phyloP scores from a whole-genome alignment of 331 rosid genomes.

The Telfairia occidentalis region DNA sequence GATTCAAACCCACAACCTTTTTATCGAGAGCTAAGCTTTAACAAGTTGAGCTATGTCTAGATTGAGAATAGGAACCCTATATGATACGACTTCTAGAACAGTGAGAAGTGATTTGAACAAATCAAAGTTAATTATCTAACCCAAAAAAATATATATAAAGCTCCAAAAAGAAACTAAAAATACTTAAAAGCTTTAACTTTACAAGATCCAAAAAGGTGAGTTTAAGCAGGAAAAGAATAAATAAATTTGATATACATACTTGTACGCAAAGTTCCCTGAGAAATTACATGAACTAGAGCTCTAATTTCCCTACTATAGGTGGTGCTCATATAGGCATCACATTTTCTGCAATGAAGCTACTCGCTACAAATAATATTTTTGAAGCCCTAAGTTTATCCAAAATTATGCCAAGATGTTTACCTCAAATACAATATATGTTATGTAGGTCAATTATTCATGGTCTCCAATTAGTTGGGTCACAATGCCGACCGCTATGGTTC shows the following conservation, averaged over 20 bases:
- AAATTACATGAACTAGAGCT: neutral
- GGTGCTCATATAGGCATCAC: neutral
- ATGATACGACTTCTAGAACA: no score
- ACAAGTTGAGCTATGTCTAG: no score
- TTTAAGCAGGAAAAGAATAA: neutral
- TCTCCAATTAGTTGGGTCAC: slow-evolving; percentile 28
- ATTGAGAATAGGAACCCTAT: no score
- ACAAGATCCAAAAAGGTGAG: neutral
- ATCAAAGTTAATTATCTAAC: no score
- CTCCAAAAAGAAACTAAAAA: no score
- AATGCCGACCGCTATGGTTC: slow-evolving; percentile 28
- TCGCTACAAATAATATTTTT: neutral
- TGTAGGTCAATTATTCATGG: neutral
- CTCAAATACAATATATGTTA: neutral
- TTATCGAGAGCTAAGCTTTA: no score
- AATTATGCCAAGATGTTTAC: neutral
- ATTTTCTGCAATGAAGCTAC: neutral
- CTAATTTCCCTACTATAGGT: neutral
- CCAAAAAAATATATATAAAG: no score
- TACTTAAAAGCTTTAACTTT: neutral
- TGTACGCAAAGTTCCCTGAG: neutral
- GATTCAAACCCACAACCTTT: no score
- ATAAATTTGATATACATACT: neutral
- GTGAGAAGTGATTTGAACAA: no score
- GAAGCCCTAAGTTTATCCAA: neutral